phyloP scores from a whole-genome alignment of 2,329 filamentous ascomycete species.

The Pseudophaeomoniella oleicola region DNA sequence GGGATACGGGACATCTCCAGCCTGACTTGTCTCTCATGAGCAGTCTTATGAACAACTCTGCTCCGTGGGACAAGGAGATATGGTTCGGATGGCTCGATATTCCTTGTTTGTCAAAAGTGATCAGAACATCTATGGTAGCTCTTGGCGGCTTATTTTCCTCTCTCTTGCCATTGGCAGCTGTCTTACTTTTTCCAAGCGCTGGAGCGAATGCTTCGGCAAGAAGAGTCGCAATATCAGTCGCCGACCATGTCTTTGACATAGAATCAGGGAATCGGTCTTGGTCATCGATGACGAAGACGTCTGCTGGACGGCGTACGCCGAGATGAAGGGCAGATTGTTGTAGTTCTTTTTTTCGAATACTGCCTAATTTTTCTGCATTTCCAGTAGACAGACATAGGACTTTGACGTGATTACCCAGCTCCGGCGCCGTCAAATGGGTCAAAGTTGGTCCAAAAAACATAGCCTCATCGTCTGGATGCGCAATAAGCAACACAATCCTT shows the following conservation, averaged over 20 bases:
- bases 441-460: conserved; percentile 97
- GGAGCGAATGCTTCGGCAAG: conserved; percentile 63
- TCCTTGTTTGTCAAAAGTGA: conserved; percentile 78
- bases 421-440: conserved; percentile 65
- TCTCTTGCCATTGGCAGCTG: conserved; percentile 1
- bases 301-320: conserved; percentile 58
- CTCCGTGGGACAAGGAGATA: conserved; percentile 73
- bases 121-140: conserved; percentile 58
- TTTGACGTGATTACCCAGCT: conserved; percentile 77
- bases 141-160: conserved; percentile 18
- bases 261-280: conserved; percentile 69
- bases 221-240: conserved; percentile 52
- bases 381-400: conserved; percentile 85
- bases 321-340: conserved; percentile 63
- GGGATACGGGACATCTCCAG: conserved; percentile 57
- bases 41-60: conserved; percentile 52
- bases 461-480: conserved; percentile 95
- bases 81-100: conserved; percentile 90
- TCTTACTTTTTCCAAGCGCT: conserved; percentile 5
- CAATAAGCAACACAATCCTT: conserved; percentile 82
- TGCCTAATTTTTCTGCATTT: conserved; percentile 74
- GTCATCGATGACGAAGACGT: conserved; percentile 76
- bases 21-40: conserved; percentile 50
- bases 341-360: conserved; percentile 69
- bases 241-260: conserved; percentile 68